These are phyloP conservation scores for Coemansia sp. DNA, from an alignment of 192 early-diverging fungal species.

Conservation along the genomic window DNA sequence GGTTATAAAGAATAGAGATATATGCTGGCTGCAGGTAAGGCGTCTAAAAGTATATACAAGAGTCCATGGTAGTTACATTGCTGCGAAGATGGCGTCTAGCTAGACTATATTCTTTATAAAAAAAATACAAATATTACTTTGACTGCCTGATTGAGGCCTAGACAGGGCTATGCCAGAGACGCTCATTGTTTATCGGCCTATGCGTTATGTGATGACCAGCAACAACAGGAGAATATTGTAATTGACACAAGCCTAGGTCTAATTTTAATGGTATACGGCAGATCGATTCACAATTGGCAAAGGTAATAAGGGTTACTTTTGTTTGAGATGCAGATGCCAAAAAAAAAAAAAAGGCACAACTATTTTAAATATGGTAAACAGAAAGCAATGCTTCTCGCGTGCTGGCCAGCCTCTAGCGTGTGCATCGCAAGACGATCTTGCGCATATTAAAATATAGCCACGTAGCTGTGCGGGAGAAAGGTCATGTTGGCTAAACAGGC, in stretches of 20 bases:
- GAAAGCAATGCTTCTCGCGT: not conserved
- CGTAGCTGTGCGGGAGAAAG: not conserved
- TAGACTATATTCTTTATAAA: not conserved
- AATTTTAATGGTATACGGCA: not conserved
- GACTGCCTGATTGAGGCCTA: not conserved
- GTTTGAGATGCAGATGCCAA: not conserved
- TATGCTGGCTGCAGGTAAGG: not conserved
- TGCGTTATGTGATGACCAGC: not conserved
- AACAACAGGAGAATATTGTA: not conserved
- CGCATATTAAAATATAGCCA: not conserved
- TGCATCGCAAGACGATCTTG: not conserved
- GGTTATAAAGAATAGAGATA: not conserved
- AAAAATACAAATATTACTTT: not conserved
- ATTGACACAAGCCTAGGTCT: not conserved
- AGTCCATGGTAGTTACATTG: not conserved
- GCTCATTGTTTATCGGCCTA: not conserved
- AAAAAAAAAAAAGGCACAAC: not conserved
- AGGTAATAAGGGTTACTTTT: not conserved
- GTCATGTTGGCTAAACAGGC: slow-evolving; percentile 16
- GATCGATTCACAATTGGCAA: not conserved
- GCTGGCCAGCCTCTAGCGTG: not conserved
- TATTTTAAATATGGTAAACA: not conserved
- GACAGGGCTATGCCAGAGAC: not conserved
- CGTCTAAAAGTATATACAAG: not conserved
- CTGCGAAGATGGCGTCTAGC: not conserved